These are phyloP conservation scores for Sparassis latifolia DNA, from an alignment of 1,284 basidiomycete species.

Conservation along the genomic window DNA sequence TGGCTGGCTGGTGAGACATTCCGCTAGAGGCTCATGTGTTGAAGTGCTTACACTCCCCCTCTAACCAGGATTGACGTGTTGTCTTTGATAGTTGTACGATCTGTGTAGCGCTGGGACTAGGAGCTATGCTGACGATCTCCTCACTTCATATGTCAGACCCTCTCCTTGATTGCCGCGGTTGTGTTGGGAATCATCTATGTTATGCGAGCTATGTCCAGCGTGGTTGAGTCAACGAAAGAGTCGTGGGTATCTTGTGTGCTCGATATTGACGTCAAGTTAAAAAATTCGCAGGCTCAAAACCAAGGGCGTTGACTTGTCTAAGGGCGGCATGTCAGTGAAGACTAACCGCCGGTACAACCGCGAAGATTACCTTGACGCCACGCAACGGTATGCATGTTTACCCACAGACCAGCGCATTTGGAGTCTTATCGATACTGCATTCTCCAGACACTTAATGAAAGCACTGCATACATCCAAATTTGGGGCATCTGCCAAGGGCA, in stretches of 20 bases:
- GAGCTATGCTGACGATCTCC: no score
- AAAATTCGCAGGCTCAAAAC: slow-evolving; percentile 39
- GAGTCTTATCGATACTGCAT: no score
- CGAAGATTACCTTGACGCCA: slow-evolving; percentile 63
- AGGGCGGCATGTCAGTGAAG: slow-evolving; percentile 55
- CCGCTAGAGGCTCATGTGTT: background rate
- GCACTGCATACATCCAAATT: no score
- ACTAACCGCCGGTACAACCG: slow-evolving; percentile 50
- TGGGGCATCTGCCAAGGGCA: no score
- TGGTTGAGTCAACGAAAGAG: slow-evolving; percentile 15
- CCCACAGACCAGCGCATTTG: no score
- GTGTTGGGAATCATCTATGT: slow-evolving; percentile 9
- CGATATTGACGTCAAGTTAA: background rate
- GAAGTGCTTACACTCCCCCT: background rate
- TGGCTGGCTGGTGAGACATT: slow-evolving; percentile 6
- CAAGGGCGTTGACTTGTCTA: slow-evolving; percentile 48
- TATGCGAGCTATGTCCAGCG: slow-evolving; percentile 6
- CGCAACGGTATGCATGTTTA: slow-evolving; percentile 47
- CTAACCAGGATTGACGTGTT: slow-evolving; percentile 7
- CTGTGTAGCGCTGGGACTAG: background rate
- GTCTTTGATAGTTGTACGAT: slow-evolving; percentile 8
- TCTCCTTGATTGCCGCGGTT: slow-evolving; percentile 10
- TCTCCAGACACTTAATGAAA: no score
- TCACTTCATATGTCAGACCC: slow-evolving; percentile 9
- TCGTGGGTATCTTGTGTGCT: slow-evolving; percentile 12